These are phyloP conservation scores for Bimuria novae-zelandiae DNA, from an alignment of 2,329 filamentous ascomycete genomes.

Conservation along the genomic window DNA sequence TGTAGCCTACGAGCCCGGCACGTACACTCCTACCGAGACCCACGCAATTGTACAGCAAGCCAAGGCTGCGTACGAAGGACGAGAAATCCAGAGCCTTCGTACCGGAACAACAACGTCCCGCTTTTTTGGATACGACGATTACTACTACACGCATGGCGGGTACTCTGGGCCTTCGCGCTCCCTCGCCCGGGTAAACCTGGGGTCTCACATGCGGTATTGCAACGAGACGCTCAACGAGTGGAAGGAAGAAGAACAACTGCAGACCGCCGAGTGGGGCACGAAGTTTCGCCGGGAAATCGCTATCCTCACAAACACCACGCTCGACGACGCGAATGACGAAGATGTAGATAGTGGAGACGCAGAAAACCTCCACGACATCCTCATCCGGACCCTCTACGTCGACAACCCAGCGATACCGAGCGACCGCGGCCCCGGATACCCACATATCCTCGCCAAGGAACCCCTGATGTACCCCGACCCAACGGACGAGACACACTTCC, in stretches of 20 bases:
- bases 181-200: not conserved
- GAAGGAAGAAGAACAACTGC: not conserved
- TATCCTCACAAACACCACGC: not conserved
- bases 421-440: conserved; percentile 1
- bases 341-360: too few relatives aligned
- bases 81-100: not conserved
- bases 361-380: conserved; percentile 17
- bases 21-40: not conserved
- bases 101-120: not conserved
- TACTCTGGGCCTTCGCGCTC: not conserved
- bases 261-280: not conserved
- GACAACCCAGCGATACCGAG: conserved; percentile 3
- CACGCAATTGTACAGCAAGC: not conserved
- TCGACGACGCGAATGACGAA: too few relatives aligned
- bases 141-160: not conserved
- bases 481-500: not conserved
- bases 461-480: conserved; percentile 4
- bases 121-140: not conserved
- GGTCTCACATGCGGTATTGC: not conserved
- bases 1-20: not conserved
- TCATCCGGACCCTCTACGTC: conserved; percentile 13
- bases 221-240: not conserved
- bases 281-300: not conserved
- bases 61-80: not conserved
- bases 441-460: conserved; percentile 19